Conservation (phyloP, 768 basidiomycete genomes). For the Podaxis rugospora region DNA sequence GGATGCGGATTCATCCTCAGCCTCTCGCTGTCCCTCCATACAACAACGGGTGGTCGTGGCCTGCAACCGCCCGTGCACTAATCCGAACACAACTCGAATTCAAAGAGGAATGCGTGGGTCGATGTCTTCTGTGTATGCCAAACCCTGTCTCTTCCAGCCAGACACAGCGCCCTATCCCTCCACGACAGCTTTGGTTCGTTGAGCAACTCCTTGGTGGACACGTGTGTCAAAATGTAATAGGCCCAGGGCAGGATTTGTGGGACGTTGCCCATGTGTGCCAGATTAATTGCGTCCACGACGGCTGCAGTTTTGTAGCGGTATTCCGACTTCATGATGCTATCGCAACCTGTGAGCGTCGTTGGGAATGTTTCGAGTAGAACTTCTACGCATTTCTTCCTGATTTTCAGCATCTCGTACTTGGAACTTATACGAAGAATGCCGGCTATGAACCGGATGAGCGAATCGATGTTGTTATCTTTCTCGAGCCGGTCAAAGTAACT, state of each 20-base stretch:
- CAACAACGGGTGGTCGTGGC: slow-evolving; percentile 17
- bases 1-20: slow-evolving; percentile 33
- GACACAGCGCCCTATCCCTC: slow-evolving; percentile 36
- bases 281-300: slow-evolving; percentile 36
- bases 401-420: slow-evolving; percentile 34
- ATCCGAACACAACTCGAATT: slow-evolving; percentile 25
- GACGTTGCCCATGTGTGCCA: slow-evolving; percentile 35
- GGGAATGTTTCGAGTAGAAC: slow-evolving; percentile 39
- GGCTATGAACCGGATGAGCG: slow-evolving; percentile 35
- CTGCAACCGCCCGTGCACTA: slow-evolving; percentile 25
- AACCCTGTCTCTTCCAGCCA: slow-evolving; percentile 34
- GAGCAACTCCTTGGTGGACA: slow-evolving; percentile 29
- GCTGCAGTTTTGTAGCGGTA: slow-evolving; percentile 31
- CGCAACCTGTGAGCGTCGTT: slow-evolving; percentile 33
- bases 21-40: slow-evolving; percentile 24
- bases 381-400: slow-evolving; percentile 34
- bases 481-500: slow-evolving; percentile 37
- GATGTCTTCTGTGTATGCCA: slow-evolving; percentile 35
- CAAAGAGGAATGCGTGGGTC: slow-evolving; percentile 33
- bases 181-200: slow-evolving; percentile 32
- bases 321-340: slow-evolving; percentile 30
- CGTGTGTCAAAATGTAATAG: slow-evolving; percentile 40
- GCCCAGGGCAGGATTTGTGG: slow-evolving; percentile 42
- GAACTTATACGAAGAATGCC: slow-evolving; percentile 39
- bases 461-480: slow-evolving; percentile 26